Percentiles rank a stretch among this genome's conserved stretches.
phyloP scores from a whole-genome alignment of 176 grass and related monocot species.

The Oryza glaberrima region DNA sequence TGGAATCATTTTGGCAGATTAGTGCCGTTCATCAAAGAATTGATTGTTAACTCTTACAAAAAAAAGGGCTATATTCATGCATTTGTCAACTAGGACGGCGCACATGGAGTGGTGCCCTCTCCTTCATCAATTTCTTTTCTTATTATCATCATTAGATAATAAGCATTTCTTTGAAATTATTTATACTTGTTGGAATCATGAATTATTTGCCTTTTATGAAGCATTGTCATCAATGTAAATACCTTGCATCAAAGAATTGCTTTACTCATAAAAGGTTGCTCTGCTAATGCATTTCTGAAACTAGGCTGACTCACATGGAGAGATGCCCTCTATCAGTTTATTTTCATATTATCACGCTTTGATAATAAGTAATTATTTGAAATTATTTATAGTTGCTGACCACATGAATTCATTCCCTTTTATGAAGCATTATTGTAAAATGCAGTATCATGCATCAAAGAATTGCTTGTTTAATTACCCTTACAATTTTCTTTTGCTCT shows the following conservation, averaged over 20 bases:
- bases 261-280: background rate
- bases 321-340: background rate
- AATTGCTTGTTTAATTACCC: background rate
- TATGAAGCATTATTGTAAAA: background rate
- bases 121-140: too few relatives aligned
- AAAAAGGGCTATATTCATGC: background rate
- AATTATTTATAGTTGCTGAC: background rate
- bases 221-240: background rate
- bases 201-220: background rate
- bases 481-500: background rate
- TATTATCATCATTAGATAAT: too few relatives aligned
- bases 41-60: background rate
- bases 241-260: background rate
- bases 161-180: background rate
- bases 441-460: background rate
- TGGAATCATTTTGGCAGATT: background rate
- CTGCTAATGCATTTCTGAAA: background rate
- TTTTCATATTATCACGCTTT: background rate
- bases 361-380: background rate
- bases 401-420: background rate
- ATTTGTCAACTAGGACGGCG: background rate
- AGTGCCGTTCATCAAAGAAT: background rate
- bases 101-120: background rate
- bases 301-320: constrained; percentile 16
- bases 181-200: background rate